Evolutionary conservation across 2,329 filamentous ascomycete species (phyloP), one percentile per base, ranked within the genome.

Genomic region (Beauveria rudraprayagi): DNA sequence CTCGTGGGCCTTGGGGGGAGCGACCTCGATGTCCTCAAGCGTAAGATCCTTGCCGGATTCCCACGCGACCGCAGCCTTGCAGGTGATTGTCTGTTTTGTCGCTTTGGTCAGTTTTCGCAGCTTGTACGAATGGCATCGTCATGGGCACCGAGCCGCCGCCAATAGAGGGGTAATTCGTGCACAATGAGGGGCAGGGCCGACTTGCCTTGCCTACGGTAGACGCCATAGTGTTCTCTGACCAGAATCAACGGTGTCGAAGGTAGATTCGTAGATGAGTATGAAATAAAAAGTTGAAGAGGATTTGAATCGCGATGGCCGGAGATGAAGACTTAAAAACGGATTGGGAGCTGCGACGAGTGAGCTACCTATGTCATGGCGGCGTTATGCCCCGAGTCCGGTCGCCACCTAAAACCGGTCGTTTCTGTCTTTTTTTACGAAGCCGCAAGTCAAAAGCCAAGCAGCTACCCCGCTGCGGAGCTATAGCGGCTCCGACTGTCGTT

Each of bases 41-140:
- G 82, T 86, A 66, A 99, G 84, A 67, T 91, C 88, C 80, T 96
- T 90, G 73, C 90, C 92, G 53, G 94, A 92, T 77, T 92, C 93
- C 94, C 94, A 99, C 75, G 94, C 94, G 66, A 99, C 89, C 71
- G 94, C 94, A 67, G 94, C 94, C 88, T 94, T 93, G 85, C 92
- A 97, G 70, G 88, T 95, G 74, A 96, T 96, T 70, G 90, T 91
- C 91, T 97, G 70, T 19, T 22, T 65, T 44, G 22, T 50, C 55
- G 11, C 9, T 14, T 5, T 19, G 19, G 56, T 62, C 28, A 55
- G 46, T 48, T 26, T 46, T 34, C 9, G 10, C 22, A 46, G 22
- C 4, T 28, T 41, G 44, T 26, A 11, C 2, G 10, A 37, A 52
- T 63, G 48, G 37, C 48, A 5, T 52, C 53, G 56, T 60, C 53